phyloP scores from a whole-genome alignment of 1,139 yeast species.

The Pichia sp. region DNA sequence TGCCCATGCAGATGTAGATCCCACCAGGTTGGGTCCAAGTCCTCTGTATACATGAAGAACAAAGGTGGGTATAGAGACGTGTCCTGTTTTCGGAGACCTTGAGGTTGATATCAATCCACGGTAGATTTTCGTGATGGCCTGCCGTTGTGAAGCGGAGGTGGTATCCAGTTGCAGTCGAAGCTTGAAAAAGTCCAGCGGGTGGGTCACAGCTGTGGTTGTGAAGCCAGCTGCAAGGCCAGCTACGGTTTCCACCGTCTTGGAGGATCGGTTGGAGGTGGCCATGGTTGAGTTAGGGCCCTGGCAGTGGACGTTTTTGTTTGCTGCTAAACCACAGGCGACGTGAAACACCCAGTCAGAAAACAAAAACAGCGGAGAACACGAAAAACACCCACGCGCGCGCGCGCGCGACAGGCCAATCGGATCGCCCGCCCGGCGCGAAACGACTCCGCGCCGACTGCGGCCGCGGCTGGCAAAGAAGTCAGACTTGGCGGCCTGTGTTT shows the following conservation, averaged over 20 bases:
- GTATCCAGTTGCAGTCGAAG: constrained; percentile 60
- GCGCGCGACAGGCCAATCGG: too few relatives aligned
- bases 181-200: constrained; percentile 84
- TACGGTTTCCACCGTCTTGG: constrained; percentile 39
- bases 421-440: background rate
- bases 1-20: constrained; percentile 87
- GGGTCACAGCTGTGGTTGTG: constrained; percentile 70
- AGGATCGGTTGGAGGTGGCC: background rate
- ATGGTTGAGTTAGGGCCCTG: background rate
- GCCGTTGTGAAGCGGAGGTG: constrained; percentile 20
- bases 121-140: constrained; percentile 24
- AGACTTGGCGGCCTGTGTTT: background rate
- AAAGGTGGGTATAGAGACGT: constrained; percentile 13
- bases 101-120: constrained; percentile 20
- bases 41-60: constrained; percentile 61
- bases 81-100: constrained; percentile 1
- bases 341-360: background rate
- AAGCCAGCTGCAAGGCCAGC: constrained; percentile 85
- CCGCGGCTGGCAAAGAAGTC: background rate
- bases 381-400: too few relatives aligned
- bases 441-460: too few relatives aligned
- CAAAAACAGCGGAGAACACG: too few relatives aligned
- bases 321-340: too few relatives aligned
- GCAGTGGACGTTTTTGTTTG: background rate
- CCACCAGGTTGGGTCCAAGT: constrained; percentile 68